Conservation (phyloP, 2,329 filamentous ascomycete genomes). For the Calycina herbarum region DNA sequence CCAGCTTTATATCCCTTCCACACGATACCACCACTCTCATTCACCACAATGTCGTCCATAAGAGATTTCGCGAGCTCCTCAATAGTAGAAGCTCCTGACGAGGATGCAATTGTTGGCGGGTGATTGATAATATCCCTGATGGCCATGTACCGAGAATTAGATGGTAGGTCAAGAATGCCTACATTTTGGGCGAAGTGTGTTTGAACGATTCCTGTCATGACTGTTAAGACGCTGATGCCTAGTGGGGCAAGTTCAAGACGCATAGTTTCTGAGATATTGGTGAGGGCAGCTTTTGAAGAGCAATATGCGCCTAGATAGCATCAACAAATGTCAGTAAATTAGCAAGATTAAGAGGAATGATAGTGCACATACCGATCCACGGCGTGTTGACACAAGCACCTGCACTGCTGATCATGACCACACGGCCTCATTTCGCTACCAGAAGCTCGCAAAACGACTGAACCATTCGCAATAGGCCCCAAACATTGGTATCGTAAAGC, state of each 20-base stretch:
- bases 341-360: background rate
- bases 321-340: background rate
- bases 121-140: conserved; percentile 3
- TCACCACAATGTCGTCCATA: background rate
- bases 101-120: background rate
- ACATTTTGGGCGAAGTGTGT: conserved; percentile 9
- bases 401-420: conserved; percentile 44
- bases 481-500: conserved; percentile 37
- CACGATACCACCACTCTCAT: background rate
- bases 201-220: conserved; percentile 18
- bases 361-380: conserved; percentile 10
- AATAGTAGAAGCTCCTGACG: background rate
- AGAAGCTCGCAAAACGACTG: conserved; percentile 31
- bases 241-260: conserved; percentile 21
- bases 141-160: background rate
- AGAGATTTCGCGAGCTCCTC: background rate
- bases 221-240: conserved; percentile 19
- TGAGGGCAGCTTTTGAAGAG: conserved; percentile 19
- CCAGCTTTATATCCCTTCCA: background rate
- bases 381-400: conserved; percentile 11
- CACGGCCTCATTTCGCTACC: conserved; percentile 37
- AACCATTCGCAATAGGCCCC: conserved; percentile 32
- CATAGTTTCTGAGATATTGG: conserved; percentile 15
- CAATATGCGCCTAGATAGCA: conserved; percentile 23
- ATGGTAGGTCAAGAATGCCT: background rate